phyloP scores from a whole-genome alignment of 306 rosid species.

The Erythrophleum fordii region DNA sequence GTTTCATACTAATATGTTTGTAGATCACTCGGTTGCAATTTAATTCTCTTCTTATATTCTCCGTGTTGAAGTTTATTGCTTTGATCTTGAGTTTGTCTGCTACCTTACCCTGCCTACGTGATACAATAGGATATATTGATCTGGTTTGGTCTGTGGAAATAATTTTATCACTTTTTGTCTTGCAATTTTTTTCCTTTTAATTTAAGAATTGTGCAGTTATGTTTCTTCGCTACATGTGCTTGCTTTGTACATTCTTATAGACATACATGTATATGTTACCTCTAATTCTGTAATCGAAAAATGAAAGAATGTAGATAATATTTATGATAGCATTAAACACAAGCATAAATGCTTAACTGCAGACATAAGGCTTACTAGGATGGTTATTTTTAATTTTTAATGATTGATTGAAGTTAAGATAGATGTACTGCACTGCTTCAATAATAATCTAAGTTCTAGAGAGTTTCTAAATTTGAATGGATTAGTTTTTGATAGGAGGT shows the following conservation, averaged over 20 bases:
- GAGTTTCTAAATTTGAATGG: not conserved
- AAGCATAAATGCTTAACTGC: not conserved
- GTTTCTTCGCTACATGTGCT: conserved; percentile 8
- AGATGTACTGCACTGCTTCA: not conserved
- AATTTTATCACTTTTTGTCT: not conserved
- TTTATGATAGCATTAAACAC: not conserved
- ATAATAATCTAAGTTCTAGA: not conserved
- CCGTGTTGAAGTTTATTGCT: not conserved
- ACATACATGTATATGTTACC: not conserved
- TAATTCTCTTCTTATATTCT: not conserved
- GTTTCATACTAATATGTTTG: not conserved
- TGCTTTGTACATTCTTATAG: not conserved
- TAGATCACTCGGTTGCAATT: not conserved
- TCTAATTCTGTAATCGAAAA: not conserved
- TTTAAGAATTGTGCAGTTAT: not conserved
- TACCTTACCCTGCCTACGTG: not conserved
- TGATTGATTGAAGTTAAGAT: not conserved
- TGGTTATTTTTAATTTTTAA: not conserved
- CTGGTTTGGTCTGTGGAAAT: conserved; percentile 15
- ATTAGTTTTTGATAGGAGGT: not conserved
- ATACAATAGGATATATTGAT: not conserved
- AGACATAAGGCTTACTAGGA: not conserved
- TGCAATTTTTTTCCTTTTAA: not conserved
- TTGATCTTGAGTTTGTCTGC: not conserved
- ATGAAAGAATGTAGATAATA: not conserved